These are phyloP conservation scores for Termitomyces sp. DNA, from an alignment of 768 basidiomycete genomes.

Conservation along the genomic window DNA sequence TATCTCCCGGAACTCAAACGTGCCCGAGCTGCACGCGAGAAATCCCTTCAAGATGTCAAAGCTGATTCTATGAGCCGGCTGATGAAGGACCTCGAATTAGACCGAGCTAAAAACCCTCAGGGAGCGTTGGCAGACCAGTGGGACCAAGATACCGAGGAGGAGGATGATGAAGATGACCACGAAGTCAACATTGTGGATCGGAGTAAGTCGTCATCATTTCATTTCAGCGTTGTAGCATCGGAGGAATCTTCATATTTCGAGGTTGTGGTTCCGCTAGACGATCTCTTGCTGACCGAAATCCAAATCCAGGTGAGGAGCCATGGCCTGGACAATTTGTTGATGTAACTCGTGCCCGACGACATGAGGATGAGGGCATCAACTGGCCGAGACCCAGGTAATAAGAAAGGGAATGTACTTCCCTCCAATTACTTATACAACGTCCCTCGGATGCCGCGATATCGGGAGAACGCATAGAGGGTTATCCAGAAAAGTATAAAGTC, in stretches of 20 bases:
- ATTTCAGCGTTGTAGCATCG: background rate
- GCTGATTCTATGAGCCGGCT: conserved; percentile 72
- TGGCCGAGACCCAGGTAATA: conserved; percentile 67
- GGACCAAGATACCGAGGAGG: conserved; percentile 52
- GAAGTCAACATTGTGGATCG: conserved; percentile 63
- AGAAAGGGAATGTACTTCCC: conserved; percentile 3
- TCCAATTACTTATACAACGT: background rate
- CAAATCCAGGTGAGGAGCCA: conserved; percentile 50
- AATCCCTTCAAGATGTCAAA: conserved; percentile 59
- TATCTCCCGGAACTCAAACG: conserved; percentile 88
- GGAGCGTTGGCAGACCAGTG: conserved; percentile 53
- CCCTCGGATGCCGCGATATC: conserved; percentile 1
- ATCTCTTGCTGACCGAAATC: conserved; percentile 8
- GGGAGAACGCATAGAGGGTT: background rate
- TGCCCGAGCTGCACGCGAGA: conserved; percentile 57
- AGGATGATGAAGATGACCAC: conserved; percentile 47
- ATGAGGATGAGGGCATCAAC: conserved; percentile 48
- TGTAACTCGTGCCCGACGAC: conserved; percentile 53
- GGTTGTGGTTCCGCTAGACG: conserved; percentile 6
- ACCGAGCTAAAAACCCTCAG: conserved; percentile 58
- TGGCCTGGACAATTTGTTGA: conserved; percentile 77
- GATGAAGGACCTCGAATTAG: conserved; percentile 76
- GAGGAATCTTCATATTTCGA: background rate
- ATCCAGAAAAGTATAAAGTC: conserved; percentile 7
- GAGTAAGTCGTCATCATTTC: conserved; percentile 41